Conservation (phyloP, 176 grass and related monocot species). For the Oryza officinalis region DNA sequence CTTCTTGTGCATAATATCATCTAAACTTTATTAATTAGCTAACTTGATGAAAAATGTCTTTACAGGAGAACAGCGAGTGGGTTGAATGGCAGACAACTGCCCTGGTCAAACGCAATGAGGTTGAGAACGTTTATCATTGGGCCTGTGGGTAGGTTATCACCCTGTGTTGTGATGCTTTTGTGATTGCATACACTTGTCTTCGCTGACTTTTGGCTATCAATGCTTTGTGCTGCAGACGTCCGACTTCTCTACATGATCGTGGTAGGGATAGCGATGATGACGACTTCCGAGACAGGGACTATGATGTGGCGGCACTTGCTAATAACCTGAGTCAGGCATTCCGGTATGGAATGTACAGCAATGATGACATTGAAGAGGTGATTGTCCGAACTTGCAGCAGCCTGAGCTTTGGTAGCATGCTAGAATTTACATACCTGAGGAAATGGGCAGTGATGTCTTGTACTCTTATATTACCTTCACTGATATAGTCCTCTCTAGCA, state of each 20-base stretch:
- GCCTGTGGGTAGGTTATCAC: slow-evolving; percentile 59
- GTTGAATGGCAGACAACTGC: slow-evolving; percentile 67
- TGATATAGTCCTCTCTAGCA: not conserved
- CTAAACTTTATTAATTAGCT: not conserved
- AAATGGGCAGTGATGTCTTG: not conserved
- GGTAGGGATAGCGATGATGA: slow-evolving; percentile 83
- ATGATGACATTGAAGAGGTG: slow-evolving; percentile 86
- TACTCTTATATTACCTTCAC: slow-evolving; percentile 21
- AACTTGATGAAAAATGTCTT: slow-evolving; percentile 27
- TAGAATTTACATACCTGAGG: not conserved
- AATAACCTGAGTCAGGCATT: slow-evolving; percentile 85
- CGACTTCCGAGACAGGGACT: slow-evolving; percentile 78
- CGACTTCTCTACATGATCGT: slow-evolving; percentile 71
- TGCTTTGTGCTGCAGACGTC: slow-evolving; percentile 58
- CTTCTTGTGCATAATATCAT: not conserved
- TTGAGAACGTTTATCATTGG: slow-evolving; percentile 84
- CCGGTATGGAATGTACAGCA: slow-evolving; percentile 72
- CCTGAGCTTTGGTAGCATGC: not conserved
- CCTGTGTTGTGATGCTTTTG: not conserved
- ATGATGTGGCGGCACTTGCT: slow-evolving; percentile 78
- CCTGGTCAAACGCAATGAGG: slow-evolving; percentile 53
- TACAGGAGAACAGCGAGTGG: slow-evolving; percentile 61
- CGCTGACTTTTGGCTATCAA: not conserved
- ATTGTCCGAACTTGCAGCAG: slow-evolving; percentile 1
- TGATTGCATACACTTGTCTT: not conserved